Base-by-base conservation (phyloP, 2,329 filamentous ascomycete species). In the Fusarium kyushuense region DNA sequence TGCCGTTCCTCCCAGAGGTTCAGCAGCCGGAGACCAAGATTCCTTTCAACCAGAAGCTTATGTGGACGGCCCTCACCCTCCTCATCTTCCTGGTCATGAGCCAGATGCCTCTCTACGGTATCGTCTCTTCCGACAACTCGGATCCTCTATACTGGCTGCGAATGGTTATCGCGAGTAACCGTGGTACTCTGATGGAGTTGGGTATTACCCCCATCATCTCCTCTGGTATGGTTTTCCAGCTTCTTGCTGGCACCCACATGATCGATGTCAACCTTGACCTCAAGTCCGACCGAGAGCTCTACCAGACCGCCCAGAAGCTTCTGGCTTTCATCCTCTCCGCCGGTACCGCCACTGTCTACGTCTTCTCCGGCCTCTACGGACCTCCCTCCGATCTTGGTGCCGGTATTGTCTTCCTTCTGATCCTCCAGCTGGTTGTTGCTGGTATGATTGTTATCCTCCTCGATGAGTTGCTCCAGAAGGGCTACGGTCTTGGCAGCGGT, bases 61-160 rank as follows among this genome's bases (percentile, higher is more conserved):
- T 95, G 92, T 96, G 92, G 92, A 96, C 92, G 72, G 92, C 91
- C 80, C 89, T 95, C 80, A 98, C 96, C 72, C 89, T 99, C 76
- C 86, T 99, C 81, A 96, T 98, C 85, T 99, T 99, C 89, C 86
- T 99, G 87, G 94, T 99, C 83, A 99, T 99, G 96, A 97, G 94
- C 85, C 96, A 97, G 86, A 98, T 99, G 96, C 94, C 96, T 71
- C 85, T 96, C 68, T 99, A 99, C 84, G 96, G 96, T 84, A 99
- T 99, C 82, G 96, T 99, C 79, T 99, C 96, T 58, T 99, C 96
- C 77, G 92, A 96, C 83, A 97, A 94, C 76, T 98, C 96, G 66
- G 96, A 99, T 84, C 96, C 96, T 75, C 87, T 99, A 77, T 99
- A 99, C 89, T 99, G 96, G 96, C 88, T 99, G 78, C 92, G 96